Evolutionary conservation across 2,329 filamentous ascomycete genomes (phyloP), one percentile per base, ranked within the genome.

Genomic region (Alternaria incomplexa): DNA sequence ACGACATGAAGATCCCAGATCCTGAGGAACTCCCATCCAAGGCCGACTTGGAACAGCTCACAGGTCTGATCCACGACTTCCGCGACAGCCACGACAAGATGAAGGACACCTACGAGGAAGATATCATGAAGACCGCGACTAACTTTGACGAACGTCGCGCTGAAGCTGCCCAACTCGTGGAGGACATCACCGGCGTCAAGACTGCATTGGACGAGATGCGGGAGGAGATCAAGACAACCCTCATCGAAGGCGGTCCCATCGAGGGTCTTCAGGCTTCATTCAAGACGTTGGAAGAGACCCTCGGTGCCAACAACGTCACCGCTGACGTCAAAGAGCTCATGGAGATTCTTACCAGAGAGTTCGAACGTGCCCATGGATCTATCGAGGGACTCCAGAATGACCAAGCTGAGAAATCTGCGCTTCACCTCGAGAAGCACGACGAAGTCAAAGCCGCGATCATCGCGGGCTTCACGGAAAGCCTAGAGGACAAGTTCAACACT

Each of bases 361-460:
- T 98, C 63, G 93, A 97, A 73, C 91, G 94, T 66, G 90, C 92
- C 11, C 91, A 93, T 70, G 89, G 90, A 15, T 89, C 91, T n/a
- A 86, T 96, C 23, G 90, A 92, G 60, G 91, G 91, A 7, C 87
- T 90, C 56, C 96, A 95, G 81, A 85, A 93, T n/a, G 93, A 97
- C 65, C 87, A 90, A 4, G 92, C 88, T 45, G 85, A 89, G 69
- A 85, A 86, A 56, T 83, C 87, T 47, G 82, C 85, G 3, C 82
- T 85, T 15, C 73, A 83, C 15, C 77, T 88, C 10, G 84, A 87
- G 66, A 90, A 89, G 77, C 86, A 89, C 32, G 86, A 88, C 22
- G 87, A 90, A 71, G 82, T 83, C 58, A 85, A 86, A 62, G 84
- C 84, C 8, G 83, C 83, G 28, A 83, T 88, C 26, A 81, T 88